A percentile compares a stretch with the other conserved stretches of the same genome.
Evolutionary conservation across 2,329 filamentous ascomycete species (phyloP).

Genomic region (Dactylellina cionopaga): DNA sequence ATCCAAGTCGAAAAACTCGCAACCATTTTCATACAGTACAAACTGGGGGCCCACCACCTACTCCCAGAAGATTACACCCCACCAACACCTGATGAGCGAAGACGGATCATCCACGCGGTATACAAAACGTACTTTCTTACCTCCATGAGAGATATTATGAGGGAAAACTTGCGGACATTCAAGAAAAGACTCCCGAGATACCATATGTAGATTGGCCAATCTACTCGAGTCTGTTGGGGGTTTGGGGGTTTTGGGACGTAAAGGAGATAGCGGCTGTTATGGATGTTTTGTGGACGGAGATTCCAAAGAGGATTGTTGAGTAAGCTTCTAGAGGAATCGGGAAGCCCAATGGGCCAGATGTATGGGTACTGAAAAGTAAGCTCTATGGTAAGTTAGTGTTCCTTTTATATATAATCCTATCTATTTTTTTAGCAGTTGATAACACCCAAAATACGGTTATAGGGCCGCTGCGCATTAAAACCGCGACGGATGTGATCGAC

Average conservation of each 20-base stretch:
- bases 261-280: conserved; percentile 10
- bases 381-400: too few relatives aligned
- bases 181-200: not conserved
- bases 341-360: too few relatives aligned
- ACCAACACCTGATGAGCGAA: not conserved
- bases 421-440: too few relatives aligned
- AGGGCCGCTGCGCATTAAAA: not conserved
- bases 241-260: conserved; percentile 27
- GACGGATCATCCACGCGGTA: conserved; percentile 14
- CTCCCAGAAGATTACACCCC: not conserved
- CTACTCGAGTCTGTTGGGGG: not conserved
- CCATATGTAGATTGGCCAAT: not conserved
- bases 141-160: not conserved
- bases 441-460: not conserved
- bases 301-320: not conserved
- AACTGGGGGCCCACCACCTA: conserved; percentile 10
- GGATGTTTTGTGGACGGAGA: conserved; percentile 18
- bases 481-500: not conserved
- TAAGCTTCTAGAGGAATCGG: not conserved
- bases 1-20: conserved; percentile 6
- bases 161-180: not conserved
- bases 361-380: too few relatives aligned
- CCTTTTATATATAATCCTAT: too few relatives aligned
- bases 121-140: conserved; percentile 18
- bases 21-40: conserved; percentile 7